Percentiles rank a stretch among this genome's conserved stretches.
phyloP scores from a whole-genome alignment of 1,284 basidiomycete species.

The Boletus albobrunnescens region DNA sequence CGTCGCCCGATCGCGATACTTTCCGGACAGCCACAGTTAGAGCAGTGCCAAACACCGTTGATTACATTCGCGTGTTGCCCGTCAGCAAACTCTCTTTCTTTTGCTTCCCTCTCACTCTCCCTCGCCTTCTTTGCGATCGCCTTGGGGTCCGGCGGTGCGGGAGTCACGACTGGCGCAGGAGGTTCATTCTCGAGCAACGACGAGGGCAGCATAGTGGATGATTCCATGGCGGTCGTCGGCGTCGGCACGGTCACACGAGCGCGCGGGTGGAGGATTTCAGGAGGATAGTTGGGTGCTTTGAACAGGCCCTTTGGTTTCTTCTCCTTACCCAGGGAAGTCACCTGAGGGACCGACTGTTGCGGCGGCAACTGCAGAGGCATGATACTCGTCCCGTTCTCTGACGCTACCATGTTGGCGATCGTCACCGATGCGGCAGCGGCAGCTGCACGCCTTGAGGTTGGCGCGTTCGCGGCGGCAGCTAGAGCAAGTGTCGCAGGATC shows the following conservation, averaged over 20 bases:
- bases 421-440: slow-evolving; percentile 79
- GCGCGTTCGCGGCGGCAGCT: slow-evolving; percentile 59
- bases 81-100: slow-evolving; percentile 75
- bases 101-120: slow-evolving; percentile 74
- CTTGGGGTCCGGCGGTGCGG: slow-evolving; percentile 43
- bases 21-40: slow-evolving; percentile 87
- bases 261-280: slow-evolving; percentile 52
- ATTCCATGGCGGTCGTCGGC: slow-evolving; percentile 62
- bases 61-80: slow-evolving; percentile 79
- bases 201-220: slow-evolving; percentile 51
- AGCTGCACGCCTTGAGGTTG: slow-evolving; percentile 73
- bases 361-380: slow-evolving; percentile 50
- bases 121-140: slow-evolving; percentile 57
- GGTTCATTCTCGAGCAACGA: slow-evolving; percentile 50
- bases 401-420: slow-evolving; percentile 81
- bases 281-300: slow-evolving; percentile 61
- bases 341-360: slow-evolving; percentile 37
- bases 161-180: slow-evolving; percentile 35
- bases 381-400: slow-evolving; percentile 66
- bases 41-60: slow-evolving; percentile 87
- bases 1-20: slow-evolving; percentile 76
- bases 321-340: slow-evolving; percentile 48
- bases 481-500: slow-evolving; percentile 64
- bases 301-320: slow-evolving; percentile 70
- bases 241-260: slow-evolving; percentile 56